A percentile compares a stretch with the other conserved stretches of the same genome.
These are phyloP conservation scores for Candida boleticola DNA, from an alignment of 805 yeast species.

Conservation along the genomic window DNA sequence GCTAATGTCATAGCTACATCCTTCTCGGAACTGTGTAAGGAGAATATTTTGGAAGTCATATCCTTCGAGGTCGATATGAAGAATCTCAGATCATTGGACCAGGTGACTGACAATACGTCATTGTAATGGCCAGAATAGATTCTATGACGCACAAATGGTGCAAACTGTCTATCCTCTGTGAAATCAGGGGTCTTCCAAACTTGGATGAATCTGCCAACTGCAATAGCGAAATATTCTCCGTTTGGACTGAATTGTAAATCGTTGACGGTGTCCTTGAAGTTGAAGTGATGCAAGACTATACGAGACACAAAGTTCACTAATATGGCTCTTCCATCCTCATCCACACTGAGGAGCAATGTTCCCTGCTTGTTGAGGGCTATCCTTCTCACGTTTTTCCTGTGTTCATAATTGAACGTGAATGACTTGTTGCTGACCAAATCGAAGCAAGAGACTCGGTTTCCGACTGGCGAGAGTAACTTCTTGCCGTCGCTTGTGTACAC, in stretches of 20 bases:
- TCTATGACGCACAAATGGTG: constrained; percentile 90
- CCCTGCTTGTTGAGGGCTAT: constrained; percentile 83
- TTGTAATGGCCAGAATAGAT: constrained; percentile 91
- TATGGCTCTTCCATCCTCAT: constrained; percentile 90
- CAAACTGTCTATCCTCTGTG: constrained; percentile 85
- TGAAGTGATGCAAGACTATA: constrained; percentile 89
- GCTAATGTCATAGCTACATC: constrained; percentile 80
- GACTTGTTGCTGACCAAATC: constrained; percentile 82
- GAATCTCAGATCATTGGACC: constrained; percentile 92
- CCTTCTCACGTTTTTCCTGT: constrained; percentile 75
- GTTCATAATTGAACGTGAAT: constrained; percentile 89
- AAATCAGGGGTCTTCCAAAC: constrained; percentile 89
- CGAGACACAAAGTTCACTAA: constrained; percentile 81
- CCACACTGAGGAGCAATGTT: constrained; percentile 77
- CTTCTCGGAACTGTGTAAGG: constrained; percentile 64
- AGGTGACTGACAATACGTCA: constrained; percentile 71
- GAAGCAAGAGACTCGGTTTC: constrained; percentile 86
- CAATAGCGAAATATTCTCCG: constrained; percentile 84
- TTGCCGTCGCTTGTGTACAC: constrained; percentile 85
- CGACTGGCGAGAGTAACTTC: constrained; percentile 84
- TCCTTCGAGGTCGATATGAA: constrained; percentile 85
- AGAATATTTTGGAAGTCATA: constrained; percentile 81
- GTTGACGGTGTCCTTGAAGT: constrained; percentile 75
- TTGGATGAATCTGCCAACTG: constrained; percentile 77
- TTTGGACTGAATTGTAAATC: constrained; percentile 85